Evolutionary conservation across 768 basidiomycete genomes (phyloP), one percentile per base, ranked within the genome.

Genomic region (Tricholoma terreum): DNA sequence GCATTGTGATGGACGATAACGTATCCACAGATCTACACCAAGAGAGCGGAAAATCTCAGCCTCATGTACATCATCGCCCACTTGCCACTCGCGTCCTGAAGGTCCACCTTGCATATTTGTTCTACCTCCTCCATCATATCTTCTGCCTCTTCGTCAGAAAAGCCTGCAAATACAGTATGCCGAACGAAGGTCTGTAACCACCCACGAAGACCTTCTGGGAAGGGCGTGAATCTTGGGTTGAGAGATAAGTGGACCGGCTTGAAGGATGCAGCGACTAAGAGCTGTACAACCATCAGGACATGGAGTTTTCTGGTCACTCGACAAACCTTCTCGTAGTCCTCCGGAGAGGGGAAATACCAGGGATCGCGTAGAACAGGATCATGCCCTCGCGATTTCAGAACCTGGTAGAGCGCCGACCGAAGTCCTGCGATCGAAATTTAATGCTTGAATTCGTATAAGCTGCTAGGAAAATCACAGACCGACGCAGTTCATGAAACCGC

Each of bases 311-410:
- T 15, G 48, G 27, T 48, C 8, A 12, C 59, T 42, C 38, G 35
- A 58, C 75, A 55, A 64, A 86, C 85, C 67, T 76, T 73, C 42
- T 67, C 71, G 69, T 94, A 92, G 56, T 89, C 84, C 24, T 81
- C 77, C 8, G 77, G 76, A 0, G 85, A 86, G 4, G 92, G 92
- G 66, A 92, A 94, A 73, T 84, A 92, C 90, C 90, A 94, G 0
- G 92, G 92, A 65, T 94, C 92, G 38, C 83, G 66, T 10, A 70
- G 63, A 10, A 71, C 70, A 11, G 90, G 82, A 67, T 91, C 77
- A 54, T 84, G 69, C 0, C 89, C 87, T 24, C 78, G 74, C 30
- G 71, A 69, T 55, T 71, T 72, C 38, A 87, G 69, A 0, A 80
- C 83, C 6, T 75, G 65, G 59, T 91, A 75, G 15, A 94, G 61